These are phyloP conservation scores for Singerocomus inundabilis DNA, from an alignment of 1,284 basidiomycete species.

Conservation along the genomic window DNA sequence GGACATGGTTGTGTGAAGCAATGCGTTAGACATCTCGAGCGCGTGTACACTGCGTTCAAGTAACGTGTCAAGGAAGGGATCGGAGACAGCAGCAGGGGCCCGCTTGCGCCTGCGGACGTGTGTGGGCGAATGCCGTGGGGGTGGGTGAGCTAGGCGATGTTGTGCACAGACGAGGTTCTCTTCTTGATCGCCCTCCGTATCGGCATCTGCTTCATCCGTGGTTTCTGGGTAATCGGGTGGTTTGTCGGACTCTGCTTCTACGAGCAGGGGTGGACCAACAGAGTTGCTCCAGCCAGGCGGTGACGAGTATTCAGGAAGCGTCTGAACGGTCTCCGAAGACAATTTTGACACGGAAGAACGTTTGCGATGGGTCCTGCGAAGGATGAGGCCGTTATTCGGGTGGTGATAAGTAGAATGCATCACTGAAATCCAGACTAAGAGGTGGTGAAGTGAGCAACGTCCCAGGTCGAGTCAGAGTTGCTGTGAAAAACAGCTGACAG, in stretches of 20 bases:
- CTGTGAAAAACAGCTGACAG: slow-evolving; percentile 9
- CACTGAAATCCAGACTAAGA: neutral
- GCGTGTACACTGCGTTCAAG: slow-evolving; percentile 78
- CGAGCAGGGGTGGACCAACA: slow-evolving; percentile 6
- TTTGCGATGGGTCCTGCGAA: slow-evolving; percentile 48
- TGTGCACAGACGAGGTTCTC: slow-evolving; percentile 30
- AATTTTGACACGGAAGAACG: slow-evolving; percentile 54
- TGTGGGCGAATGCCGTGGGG: slow-evolving; percentile 11
- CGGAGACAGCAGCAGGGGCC: slow-evolving; percentile 18
- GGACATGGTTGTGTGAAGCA: slow-evolving; percentile 70
- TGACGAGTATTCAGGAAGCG: slow-evolving; percentile 66
- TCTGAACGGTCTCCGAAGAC: slow-evolving; percentile 66
- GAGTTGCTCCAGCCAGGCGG: slow-evolving; percentile 30
- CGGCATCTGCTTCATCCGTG: slow-evolving; percentile 72
- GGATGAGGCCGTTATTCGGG: slow-evolving; percentile 19
- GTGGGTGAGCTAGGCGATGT: slow-evolving; percentile 23
- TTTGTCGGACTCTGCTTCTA: slow-evolving; percentile 44
- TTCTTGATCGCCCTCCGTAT: slow-evolving; percentile 44
- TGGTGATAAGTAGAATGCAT: slow-evolving; percentile 17
- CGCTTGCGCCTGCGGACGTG: slow-evolving; percentile 27
- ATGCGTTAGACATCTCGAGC: slow-evolving; percentile 75
- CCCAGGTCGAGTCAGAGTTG: slow-evolving; percentile 3
- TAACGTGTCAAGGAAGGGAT: slow-evolving; percentile 66
- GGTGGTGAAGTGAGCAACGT: neutral
- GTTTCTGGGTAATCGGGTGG: slow-evolving; percentile 76